Evolutionary conservation across 176 grass and related monocot genomes (phyloP).

Genomic region (Triticum timopheevii): DNA sequence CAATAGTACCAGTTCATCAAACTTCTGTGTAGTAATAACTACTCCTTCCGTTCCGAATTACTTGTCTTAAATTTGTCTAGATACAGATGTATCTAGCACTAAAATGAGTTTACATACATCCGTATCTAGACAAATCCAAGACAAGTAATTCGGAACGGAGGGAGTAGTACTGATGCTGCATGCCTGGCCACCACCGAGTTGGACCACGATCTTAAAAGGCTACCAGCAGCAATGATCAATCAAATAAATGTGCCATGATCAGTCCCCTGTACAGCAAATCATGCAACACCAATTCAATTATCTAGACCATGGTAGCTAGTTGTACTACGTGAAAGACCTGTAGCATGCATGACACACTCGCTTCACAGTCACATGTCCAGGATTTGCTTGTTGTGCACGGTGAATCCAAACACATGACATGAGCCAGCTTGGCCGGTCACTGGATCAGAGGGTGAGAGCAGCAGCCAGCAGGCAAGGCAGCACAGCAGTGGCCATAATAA

Average conservation of each 20-base stretch:
- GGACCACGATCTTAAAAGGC: conserved; percentile 35
- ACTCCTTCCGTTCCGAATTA: no score
- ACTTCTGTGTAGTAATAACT: no score
- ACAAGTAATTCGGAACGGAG: no score
- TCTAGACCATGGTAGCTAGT: background rate
- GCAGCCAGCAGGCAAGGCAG: background rate
- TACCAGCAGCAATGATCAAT: background rate
- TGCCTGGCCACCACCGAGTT: conserved; percentile 6
- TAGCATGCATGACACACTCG: background rate
- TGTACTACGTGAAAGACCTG: background rate
- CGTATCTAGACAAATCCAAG: no score
- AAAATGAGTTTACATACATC: no score
- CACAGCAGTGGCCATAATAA: no score
- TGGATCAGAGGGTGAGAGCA: background rate
- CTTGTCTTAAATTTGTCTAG: no score
- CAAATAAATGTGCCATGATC: conserved; percentile 8
- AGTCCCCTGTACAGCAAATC: background rate
- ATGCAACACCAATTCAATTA: conserved; percentile 14
- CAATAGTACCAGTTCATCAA: no score
- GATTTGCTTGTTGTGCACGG: no score
- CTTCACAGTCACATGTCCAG: background rate
- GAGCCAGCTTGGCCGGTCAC: conserved; percentile 26
- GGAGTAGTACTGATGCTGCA: background rate
- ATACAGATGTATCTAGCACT: no score
- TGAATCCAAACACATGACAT: conserved; percentile 19